Percentiles rank a stretch among this genome's conserved stretches.
Conservation (phyloP, 2,329 filamentous ascomycete species). For the Verticillium albo-atrum region DNA sequence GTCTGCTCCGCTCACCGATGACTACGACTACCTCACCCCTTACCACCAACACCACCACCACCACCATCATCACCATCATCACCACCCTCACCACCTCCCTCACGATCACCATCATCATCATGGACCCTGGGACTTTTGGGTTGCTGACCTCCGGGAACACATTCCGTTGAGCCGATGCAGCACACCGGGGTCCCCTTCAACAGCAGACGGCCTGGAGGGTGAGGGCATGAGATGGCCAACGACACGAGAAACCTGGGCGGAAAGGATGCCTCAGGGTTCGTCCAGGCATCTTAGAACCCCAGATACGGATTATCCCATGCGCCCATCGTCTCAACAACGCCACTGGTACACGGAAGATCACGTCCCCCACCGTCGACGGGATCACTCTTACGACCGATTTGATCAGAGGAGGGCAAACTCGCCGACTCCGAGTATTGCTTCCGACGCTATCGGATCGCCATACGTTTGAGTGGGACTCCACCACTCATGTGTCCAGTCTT, state of each 20-base stretch:
- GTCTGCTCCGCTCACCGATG: slow-evolving; percentile 4
- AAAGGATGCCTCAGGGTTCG: neutral
- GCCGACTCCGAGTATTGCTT: neutral
- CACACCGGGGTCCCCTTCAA: neutral
- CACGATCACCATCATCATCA: slow-evolving; percentile 1
- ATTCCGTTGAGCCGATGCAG: slow-evolving; percentile 1
- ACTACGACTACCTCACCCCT: slow-evolving; percentile 6
- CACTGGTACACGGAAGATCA: neutral
- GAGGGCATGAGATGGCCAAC: neutral
- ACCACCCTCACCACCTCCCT: neutral
- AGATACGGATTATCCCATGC: neutral
- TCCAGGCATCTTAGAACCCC: neutral
- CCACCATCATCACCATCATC: neutral
- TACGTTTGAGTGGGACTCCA: neutral
- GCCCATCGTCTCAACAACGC: neutral
- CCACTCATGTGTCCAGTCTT: neutral
- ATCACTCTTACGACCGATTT: neutral
- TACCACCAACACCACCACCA: slow-evolving; percentile 4
- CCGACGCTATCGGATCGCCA: neutral
- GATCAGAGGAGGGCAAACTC: neutral
- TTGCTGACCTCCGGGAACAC: slow-evolving; percentile 9
- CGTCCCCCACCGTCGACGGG: neutral
- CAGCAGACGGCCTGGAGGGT: neutral
- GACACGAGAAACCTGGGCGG: neutral
- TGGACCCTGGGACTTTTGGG: slow-evolving; percentile 10